These are phyloP conservation scores for Fraxinus nigra DNA, from an alignment of 305 asterid genomes.

Conservation along the genomic window DNA sequence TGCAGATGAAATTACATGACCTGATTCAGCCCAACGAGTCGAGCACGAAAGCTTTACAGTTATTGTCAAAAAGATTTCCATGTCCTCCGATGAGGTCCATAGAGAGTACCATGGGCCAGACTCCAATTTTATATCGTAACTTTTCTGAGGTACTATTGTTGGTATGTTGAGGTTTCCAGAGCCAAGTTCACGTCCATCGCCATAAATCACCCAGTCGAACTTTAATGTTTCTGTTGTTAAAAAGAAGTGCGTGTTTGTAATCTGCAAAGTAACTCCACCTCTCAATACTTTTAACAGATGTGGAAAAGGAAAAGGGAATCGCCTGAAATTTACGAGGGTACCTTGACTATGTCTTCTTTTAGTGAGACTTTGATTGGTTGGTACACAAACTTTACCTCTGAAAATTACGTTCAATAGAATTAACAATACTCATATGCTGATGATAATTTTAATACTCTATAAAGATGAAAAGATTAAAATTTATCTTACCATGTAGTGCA, in stretches of 20 bases:
- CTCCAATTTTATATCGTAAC: conserved; percentile 50
- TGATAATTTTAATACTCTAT: conserved; percentile 10
- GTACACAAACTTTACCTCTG: conserved; percentile 92
- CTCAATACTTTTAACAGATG: conserved; percentile 19
- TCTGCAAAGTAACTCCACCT: conserved; percentile 45
- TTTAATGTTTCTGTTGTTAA: conserved; percentile 66
- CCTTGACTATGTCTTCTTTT: conserved; percentile 68
- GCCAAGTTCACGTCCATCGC: conserved; percentile 76
- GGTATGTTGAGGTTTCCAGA: conserved; percentile 62
- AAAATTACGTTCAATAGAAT: conserved; percentile 19
- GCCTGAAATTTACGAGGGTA: conserved; percentile 27
- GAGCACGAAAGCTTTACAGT: conserved; percentile 54
- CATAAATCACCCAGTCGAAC: conserved; percentile 69
- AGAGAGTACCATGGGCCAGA: conserved; percentile 76
- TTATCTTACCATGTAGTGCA: conserved; percentile 67
- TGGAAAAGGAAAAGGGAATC: conserved; percentile 7
- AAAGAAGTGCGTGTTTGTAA: conserved; percentile 75
- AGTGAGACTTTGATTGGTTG: conserved; percentile 86
- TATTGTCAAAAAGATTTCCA: conserved; percentile 64
- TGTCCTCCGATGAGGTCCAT: conserved; percentile 56
- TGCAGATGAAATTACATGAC: conserved; percentile 74
- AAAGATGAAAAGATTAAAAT: conserved; percentile 17
- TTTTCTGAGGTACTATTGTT: conserved; percentile 60
- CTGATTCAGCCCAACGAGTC: conserved; percentile 82
- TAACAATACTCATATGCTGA: not conserved